Evolutionary conservation across 495 filamentous ascomycete genomes (phyloP), one percentile per base, ranked within the genome.

Genomic region (Hypoxylon cercidicola): DNA sequence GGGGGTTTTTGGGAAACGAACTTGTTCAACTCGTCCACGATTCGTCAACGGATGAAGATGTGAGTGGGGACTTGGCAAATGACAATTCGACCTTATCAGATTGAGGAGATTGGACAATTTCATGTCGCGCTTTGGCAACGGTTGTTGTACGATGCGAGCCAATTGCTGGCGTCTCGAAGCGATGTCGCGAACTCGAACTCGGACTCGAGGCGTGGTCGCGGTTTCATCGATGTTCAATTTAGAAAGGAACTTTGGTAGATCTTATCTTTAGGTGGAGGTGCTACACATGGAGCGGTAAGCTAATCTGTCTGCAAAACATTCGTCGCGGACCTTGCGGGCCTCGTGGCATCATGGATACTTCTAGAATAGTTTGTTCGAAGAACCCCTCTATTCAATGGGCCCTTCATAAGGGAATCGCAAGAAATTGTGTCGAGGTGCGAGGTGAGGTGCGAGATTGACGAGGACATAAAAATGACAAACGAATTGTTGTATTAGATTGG

Each of bases 21-120:
- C n/a, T 25, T 55, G 12, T 12, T 28, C 44, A 60, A 63, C 41
- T n/a, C n/a, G 34, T 25, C 34, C 12, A 35, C 49, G 34, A 68
- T 68, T 63, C 39, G 60, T 48, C 60, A 51, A n/a, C 15, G 21
- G 7, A 20, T 55, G 28, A 54, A 16, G 49, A 50, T 47, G 39
- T 55, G 60, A 47, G 60, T 60, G 65, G 59, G 34, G 54, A 49
- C 25, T 16, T 13, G 53, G 44, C 40, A 56, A 30, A 60, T 41
- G 15, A 32, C 21, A 46, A 51, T 56, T 61, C 52, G 48, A 58
- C 30, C 21, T 46, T 62, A 66, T 66, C 56, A 53, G 28, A 56
- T 47, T 45, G 52, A 66, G 11, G 46, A 67, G 52, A 62, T 67
- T 63, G 59, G 49, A 15, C 52, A 68, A 62, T 68, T 54, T 55